These are phyloP conservation scores for Tritrichomonas foetus DNA, from an alignment of 208 protist species.

Conservation along the genomic window DNA sequence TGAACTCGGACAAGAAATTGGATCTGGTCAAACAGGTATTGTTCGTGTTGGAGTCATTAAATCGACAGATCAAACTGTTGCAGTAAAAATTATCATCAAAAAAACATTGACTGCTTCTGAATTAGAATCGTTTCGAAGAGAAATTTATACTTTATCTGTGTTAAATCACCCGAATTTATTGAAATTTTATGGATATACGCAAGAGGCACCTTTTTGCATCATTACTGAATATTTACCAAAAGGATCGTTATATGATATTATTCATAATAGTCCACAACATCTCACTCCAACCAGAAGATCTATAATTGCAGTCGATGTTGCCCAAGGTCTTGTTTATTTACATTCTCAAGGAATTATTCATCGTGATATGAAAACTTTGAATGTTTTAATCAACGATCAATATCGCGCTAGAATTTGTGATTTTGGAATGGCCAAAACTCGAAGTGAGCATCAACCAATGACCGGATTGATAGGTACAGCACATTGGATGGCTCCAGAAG, in stretches of 20 bases:
- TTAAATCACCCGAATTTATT: not conserved
- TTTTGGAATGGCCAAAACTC: not conserved
- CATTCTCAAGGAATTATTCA: conserved; percentile 11
- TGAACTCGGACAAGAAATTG: not conserved
- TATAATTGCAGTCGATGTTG: not conserved
- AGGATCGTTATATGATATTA: not conserved
- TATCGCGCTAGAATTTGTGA: conserved; percentile 1
- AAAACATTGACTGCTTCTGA: not conserved
- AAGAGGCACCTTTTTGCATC: not conserved
- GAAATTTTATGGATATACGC: not conserved
- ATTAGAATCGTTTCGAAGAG: conserved; percentile 13
- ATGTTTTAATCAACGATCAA: not conserved
- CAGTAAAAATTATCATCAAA: not conserved
- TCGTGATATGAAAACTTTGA: conserved; percentile 13
- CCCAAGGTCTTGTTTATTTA: not conserved
- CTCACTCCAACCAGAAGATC: not conserved
- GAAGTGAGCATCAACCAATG: not conserved
- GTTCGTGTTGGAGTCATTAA: not conserved
- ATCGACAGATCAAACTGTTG: not conserved
- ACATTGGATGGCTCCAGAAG: conserved; percentile 41
- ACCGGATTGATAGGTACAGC: not conserved
- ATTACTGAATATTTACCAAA: conserved; percentile 18
- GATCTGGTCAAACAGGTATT: not conserved
- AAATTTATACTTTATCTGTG: not conserved
- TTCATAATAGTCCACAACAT: not conserved